Conservation (phyloP, 169 alveolate genomes). For the Plasmodium inui region DNA sequence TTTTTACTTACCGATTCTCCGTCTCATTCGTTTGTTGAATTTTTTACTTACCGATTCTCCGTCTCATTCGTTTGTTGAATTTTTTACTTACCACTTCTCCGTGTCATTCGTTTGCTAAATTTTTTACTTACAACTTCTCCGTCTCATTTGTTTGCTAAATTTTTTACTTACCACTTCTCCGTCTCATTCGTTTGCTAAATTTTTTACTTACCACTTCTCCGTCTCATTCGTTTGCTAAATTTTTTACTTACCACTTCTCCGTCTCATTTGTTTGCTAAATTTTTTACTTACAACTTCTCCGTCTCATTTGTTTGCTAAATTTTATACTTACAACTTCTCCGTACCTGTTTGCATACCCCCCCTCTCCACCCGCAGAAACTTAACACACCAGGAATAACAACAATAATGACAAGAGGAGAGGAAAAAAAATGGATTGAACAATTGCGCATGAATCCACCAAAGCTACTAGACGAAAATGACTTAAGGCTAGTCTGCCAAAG, state of each 20-base stretch:
- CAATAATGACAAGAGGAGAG: conserved; percentile 81
- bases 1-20: background rate
- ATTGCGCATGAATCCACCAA: conserved; percentile 90
- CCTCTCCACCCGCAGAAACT: background rate
- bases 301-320: no score
- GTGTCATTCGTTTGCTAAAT: background rate
- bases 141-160: background rate
- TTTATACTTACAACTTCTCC: background rate
- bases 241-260: background rate
- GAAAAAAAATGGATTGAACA: conserved; percentile 94
- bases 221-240: background rate
- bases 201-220: background rate
- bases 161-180: background rate
- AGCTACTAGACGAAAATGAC: conserved; percentile 95
- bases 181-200: no score
- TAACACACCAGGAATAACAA: background rate
- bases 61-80: no score
- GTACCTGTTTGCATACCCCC: background rate
- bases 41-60: background rate
- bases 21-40: background rate
- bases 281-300: background rate
- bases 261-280: background rate
- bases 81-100: background rate
- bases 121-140: background rate
- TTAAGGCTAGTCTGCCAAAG: conserved; percentile 95